These are phyloP conservation scores for Sphagnum magellanicum DNA, from an alignment of 228 moss, liverwort and hornwort genomes.

Conservation along the genomic window DNA sequence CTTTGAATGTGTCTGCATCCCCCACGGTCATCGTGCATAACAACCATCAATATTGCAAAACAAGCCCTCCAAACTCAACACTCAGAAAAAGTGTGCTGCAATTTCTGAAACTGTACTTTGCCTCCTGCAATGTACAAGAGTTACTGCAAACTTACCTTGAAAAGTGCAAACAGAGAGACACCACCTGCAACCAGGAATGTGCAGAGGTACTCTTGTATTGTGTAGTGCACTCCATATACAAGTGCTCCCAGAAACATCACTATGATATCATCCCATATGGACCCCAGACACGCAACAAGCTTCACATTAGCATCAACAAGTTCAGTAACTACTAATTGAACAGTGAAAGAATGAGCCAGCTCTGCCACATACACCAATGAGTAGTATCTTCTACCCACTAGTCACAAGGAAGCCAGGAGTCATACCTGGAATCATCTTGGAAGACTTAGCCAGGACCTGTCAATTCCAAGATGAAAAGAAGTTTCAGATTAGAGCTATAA, in stretches of 20 bases:
- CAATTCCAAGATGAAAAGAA: neutral
- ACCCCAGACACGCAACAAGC: neutral
- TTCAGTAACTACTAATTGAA: too few species aligned
- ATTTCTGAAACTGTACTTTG: neutral
- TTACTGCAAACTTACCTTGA: constrained; percentile 28
- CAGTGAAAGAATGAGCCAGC: too few species aligned
- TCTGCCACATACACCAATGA: neutral
- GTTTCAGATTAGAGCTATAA: too few species aligned
- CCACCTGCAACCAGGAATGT: constrained; percentile 67
- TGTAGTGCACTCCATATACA: constrained; percentile 56
- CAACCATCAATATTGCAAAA: too few species aligned
- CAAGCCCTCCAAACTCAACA: neutral
- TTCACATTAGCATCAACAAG: neutral
- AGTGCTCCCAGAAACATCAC: constrained; percentile 63
- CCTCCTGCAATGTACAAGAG: neutral
- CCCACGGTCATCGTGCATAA: neutral
- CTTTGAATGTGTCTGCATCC: neutral
- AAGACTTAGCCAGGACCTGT: constrained; percentile 94
- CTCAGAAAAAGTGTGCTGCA: neutral
- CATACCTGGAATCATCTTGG: constrained; percentile 99
- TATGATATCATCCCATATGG: constrained; percentile 7
- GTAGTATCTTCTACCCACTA: too few species aligned
- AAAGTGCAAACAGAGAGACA: constrained; percentile 50
- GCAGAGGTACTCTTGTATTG: constrained; percentile 52
- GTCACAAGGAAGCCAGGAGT: constrained; percentile 5